Conservation (phyloP, 768 basidiomycete species). For the Amanita fuliginea region DNA sequence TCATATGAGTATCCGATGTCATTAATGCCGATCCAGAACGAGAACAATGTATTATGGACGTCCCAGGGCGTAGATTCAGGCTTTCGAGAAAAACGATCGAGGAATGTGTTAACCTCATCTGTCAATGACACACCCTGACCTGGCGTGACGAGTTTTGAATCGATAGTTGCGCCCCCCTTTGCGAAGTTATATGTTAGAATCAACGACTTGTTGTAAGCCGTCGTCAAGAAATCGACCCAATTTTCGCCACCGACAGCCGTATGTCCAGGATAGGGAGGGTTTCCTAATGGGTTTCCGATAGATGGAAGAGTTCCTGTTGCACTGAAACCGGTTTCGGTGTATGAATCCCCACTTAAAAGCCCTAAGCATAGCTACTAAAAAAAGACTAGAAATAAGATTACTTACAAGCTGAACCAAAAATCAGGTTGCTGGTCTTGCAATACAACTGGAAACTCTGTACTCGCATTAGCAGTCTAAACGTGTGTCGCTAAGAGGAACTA, state of each 20-base stretch:
- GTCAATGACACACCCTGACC: slow-evolving; percentile 40
- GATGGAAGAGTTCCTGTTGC: slow-evolving; percentile 28
- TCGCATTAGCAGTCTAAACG: background rate
- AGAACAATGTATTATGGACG: slow-evolving; percentile 45
- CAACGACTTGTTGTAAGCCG: slow-evolving; percentile 39
- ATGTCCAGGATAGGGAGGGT: slow-evolving; percentile 42
- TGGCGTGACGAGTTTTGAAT: slow-evolving; percentile 43
- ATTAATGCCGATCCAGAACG: slow-evolving; percentile 65
- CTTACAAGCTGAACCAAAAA: slow-evolving; percentile 53
- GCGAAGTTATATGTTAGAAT: slow-evolving; percentile 57
- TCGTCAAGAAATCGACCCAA: slow-evolving; percentile 47
- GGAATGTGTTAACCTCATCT: slow-evolving; percentile 54
- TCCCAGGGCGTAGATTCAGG: slow-evolving; percentile 46
- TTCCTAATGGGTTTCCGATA: slow-evolving; percentile 38
- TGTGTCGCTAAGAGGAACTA: background rate
- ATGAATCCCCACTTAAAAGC: slow-evolving; percentile 40
- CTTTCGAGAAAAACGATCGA: slow-evolving; percentile 32
- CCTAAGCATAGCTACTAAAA: background rate
- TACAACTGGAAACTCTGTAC: background rate
- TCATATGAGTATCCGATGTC: slow-evolving; percentile 51
- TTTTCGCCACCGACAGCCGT: slow-evolving; percentile 46
- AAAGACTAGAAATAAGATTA: background rate
- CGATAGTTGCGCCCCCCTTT: slow-evolving; percentile 56
- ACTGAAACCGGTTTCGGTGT: slow-evolving; percentile 45
- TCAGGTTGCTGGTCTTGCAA: slow-evolving; percentile 13